Evolutionary conservation across 2,329 filamentous ascomycete genomes (phyloP).

Genomic region (Fusarium abutilonis): DNA sequence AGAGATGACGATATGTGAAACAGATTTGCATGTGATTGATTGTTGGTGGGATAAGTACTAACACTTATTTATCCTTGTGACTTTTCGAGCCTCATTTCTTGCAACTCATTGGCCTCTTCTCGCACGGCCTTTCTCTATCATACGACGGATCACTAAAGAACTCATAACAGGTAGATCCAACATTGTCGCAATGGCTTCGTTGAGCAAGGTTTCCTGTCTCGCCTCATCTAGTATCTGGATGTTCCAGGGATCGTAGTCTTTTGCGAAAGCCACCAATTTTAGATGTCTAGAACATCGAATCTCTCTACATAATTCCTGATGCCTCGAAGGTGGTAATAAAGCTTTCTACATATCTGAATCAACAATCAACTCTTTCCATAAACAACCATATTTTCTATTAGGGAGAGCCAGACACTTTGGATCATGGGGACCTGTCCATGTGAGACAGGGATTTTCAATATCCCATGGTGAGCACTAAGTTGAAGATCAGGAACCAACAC

Average conservation of each 20-base stretch:
- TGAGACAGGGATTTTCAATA: slow-evolving; percentile 7
- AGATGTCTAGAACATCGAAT: slow-evolving; percentile 22
- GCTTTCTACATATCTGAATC: background rate
- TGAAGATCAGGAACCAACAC: slow-evolving; percentile 4
- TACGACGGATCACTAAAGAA: background rate
- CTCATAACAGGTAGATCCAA: background rate
- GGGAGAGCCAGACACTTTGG: background rate
- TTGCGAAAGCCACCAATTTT: slow-evolving; percentile 13
- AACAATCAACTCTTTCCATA: background rate
- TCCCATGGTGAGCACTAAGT: background rate
- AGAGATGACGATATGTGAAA: slow-evolving; percentile 36
- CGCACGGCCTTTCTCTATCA: slow-evolving; percentile 4
- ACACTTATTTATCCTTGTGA: background rate
- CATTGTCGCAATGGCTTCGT: slow-evolving; percentile 1
- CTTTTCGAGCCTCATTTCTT: slow-evolving; percentile 5
- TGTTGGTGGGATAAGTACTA: slow-evolving; percentile 7
- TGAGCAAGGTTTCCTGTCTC: background rate
- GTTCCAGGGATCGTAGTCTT: background rate
- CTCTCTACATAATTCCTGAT: slow-evolving; percentile 11
- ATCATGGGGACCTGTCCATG: background rate
- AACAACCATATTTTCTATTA: background rate
- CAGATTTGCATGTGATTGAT: slow-evolving; percentile 45
- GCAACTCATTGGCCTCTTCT: background rate
- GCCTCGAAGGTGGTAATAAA: background rate
- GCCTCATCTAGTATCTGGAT: background rate